Conservation (phyloP, 768 basidiomycete genomes). For the Termitomyces heimii region DNA sequence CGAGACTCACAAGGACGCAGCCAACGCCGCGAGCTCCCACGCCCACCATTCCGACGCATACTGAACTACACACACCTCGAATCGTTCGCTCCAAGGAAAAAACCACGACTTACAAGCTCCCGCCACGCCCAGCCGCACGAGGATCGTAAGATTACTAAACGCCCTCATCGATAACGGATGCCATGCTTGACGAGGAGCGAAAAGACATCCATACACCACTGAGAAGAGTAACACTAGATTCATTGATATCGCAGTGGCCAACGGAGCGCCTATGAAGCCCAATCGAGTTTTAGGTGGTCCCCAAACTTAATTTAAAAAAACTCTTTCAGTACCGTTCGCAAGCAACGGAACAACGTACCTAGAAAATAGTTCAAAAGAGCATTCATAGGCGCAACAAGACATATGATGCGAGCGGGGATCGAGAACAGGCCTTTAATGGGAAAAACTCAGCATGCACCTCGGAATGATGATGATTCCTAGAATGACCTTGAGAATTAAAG, state of each 20-base stretch:
- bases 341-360: background rate
- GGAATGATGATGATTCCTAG: background rate
- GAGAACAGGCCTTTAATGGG: slow-evolving; percentile 64
- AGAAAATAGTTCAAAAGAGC: slow-evolving; percentile 76
- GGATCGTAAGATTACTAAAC: slow-evolving; percentile 60
- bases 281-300: slow-evolving; percentile 70
- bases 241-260: slow-evolving; percentile 82
- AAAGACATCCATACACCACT: slow-evolving; percentile 54
- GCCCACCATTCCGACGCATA: slow-evolving; percentile 95
- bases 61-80: slow-evolving; percentile 49
- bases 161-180: slow-evolving; percentile 58
- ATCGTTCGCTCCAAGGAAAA: background rate
- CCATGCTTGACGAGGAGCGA: slow-evolving; percentile 71
- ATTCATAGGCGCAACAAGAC: slow-evolving; percentile 81
- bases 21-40: slow-evolving; percentile 77
- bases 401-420: slow-evolving; percentile 77
- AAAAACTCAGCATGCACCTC: background rate
- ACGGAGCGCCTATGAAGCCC: slow-evolving; percentile 88
- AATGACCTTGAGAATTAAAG: slow-evolving; percentile 76
- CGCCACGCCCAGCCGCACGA: slow-evolving; percentile 72
- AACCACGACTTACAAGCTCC: slow-evolving; percentile 54
- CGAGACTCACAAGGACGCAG: slow-evolving; percentile 38
- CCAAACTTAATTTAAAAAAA: slow-evolving; percentile 51
- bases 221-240: slow-evolving; percentile 66
- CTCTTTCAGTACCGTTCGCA: background rate